A percentile compares a stretch with the other conserved stretches of the same genome.
Conservation (phyloP, 2,329 filamentous ascomycete species). For the Cercospora berteroae region DNA sequence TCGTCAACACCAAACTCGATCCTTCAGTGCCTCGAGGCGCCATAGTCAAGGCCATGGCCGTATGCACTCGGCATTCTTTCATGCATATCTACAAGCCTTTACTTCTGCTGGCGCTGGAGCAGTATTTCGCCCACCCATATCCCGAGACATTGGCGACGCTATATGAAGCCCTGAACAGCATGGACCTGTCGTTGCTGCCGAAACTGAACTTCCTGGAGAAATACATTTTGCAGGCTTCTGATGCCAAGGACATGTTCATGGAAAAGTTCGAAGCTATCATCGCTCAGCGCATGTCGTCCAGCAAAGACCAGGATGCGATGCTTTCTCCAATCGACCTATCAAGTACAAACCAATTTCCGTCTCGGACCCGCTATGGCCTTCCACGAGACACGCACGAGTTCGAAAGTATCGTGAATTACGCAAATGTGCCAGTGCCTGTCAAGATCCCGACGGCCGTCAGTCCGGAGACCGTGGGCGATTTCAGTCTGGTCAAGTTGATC, state of each 20-base stretch:
- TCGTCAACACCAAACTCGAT: conserved; percentile 98
- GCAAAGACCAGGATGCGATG: conserved; percentile 38
- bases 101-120: conserved; percentile 83
- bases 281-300: conserved; percentile 72
- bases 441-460: conserved; percentile 92
- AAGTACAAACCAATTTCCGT: conserved; percentile 50
- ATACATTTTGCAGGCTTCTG: conserved; percentile 81
- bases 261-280: conserved; percentile 98
- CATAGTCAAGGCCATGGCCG: conserved; percentile 96
- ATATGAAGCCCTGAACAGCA: conserved; percentile 89
- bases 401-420: conserved; percentile 92
- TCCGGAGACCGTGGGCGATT: conserved; percentile 95
- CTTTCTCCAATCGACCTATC: conserved; percentile 20
- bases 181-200: conserved; percentile 95
- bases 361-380: conserved; percentile 61
- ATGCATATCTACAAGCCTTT: conserved; percentile 98
- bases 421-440: conserved; percentile 93
- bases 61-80: conserved; percentile 96
- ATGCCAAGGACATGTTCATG: conserved; percentile 93
- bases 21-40: conserved; percentile 88
- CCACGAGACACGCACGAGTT: conserved; percentile 97
- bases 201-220: conserved; percentile 78
- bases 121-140: conserved; percentile 91
- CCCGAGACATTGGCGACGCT: conserved; percentile 83
- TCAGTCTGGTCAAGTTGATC: conserved; percentile 94